Evolutionary conservation across 495 filamentous ascomycete species (phyloP).

Genomic region (Penicillium bovifimosum): DNA sequence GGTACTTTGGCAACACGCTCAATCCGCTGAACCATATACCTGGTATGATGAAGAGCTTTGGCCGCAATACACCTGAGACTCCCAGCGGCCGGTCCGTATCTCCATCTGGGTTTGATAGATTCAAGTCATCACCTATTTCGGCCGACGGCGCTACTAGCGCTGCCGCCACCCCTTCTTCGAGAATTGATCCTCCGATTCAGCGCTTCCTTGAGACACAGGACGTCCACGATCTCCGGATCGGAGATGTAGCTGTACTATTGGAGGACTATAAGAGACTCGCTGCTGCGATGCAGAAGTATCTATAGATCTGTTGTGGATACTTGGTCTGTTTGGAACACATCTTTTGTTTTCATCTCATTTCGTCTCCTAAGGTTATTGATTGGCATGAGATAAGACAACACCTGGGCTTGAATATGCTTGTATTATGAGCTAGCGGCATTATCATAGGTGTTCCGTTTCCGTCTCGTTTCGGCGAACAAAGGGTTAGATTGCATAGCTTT

Average conservation of each 20-base stretch:
- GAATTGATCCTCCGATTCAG: slow-evolving; percentile 65
- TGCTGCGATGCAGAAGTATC: slow-evolving; percentile 31
- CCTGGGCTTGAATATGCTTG: neutral
- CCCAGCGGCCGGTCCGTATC: slow-evolving; percentile 20
- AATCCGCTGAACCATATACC: slow-evolving; percentile 78
- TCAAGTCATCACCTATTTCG: slow-evolving; percentile 24
- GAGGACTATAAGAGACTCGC: slow-evolving; percentile 85
- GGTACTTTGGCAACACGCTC: slow-evolving; percentile 73
- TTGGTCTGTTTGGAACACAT: neutral
- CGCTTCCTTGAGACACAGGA: slow-evolving; percentile 77
- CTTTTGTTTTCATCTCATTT: neutral
- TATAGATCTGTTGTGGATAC: slow-evolving; percentile 34
- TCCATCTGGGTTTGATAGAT: slow-evolving; percentile 27
- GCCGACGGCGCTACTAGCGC: slow-evolving; percentile 15
- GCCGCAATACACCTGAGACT: slow-evolving; percentile 47
- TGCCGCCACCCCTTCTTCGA: slow-evolving; percentile 20
- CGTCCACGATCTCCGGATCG: slow-evolving; percentile 70
- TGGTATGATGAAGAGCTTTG: slow-evolving; percentile 72
- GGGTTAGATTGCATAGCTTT: slow-evolving; percentile 8
- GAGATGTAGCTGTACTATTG: slow-evolving; percentile 76
- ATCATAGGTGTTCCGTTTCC: slow-evolving; percentile 4
- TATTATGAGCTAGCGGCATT: slow-evolving; percentile 15
- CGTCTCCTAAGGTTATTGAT: neutral
- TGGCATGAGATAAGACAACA: neutral
- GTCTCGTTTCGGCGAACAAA: slow-evolving; percentile 15